Conservation (phyloP, 2,329 filamentous ascomycete species). For the Pleoardoris graminearum region DNA sequence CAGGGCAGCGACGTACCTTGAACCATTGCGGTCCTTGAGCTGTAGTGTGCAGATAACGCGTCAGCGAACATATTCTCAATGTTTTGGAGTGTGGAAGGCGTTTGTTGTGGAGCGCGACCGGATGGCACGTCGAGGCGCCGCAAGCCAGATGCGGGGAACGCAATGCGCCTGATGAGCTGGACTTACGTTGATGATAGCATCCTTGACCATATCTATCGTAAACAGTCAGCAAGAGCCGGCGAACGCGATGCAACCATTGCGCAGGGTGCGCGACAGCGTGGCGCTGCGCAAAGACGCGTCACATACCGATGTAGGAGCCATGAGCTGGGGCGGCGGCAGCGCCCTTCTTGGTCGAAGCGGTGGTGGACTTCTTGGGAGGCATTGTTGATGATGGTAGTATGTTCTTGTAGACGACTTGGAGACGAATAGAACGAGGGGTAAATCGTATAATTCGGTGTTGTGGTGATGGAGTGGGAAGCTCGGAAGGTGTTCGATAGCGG, state of each 20-base stretch:
- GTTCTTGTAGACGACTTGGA: constrained; percentile 26
- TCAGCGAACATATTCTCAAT: constrained; percentile 49
- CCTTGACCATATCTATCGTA: constrained; percentile 70
- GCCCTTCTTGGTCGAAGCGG: constrained; percentile 62
- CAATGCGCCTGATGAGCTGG: constrained; percentile 55
- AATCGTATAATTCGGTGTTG: constrained; percentile 24
- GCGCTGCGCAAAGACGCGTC: constrained; percentile 50
- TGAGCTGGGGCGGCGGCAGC: constrained; percentile 58
- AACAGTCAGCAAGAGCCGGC: constrained; percentile 58
- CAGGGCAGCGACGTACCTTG: constrained; percentile 59
- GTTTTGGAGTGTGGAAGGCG: constrained; percentile 14
- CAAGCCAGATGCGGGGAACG: constrained; percentile 41
- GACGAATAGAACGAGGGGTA: constrained; percentile 42
- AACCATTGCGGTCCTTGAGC: constrained; percentile 72
- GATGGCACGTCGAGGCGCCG: constrained; percentile 39
- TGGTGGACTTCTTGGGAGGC: constrained; percentile 66
- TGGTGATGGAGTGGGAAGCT: constrained; percentile 28
- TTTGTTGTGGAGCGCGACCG: constrained; percentile 36
- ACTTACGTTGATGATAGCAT: constrained; percentile 72
- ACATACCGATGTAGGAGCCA: constrained; percentile 67
- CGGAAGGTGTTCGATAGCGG: constrained; percentile 25
- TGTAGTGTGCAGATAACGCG: constrained; percentile 51
- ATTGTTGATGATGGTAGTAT: constrained; percentile 51
- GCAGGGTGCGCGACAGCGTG: constrained; percentile 51
- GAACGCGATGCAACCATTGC: constrained; percentile 50